Evolutionary conservation across 2,329 filamentous ascomycete species (phyloP).

Genomic region (Leptoxyphium fumago): DNA sequence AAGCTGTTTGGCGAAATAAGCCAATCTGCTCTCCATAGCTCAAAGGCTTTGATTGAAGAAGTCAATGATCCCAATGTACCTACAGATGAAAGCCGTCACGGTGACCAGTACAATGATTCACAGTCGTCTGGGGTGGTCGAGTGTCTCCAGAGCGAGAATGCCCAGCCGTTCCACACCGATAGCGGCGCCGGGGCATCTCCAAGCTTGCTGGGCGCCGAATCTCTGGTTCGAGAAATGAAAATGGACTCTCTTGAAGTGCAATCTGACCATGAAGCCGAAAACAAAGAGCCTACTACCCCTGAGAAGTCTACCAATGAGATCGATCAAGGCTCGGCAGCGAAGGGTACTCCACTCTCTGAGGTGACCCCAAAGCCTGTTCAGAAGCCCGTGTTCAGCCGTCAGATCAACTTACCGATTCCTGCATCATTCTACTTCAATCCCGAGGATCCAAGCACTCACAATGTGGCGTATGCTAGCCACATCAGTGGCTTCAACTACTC

Average conservation of each 20-base stretch:
- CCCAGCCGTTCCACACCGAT: background rate
- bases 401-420: constrained; percentile 29
- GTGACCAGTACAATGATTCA: background rate
- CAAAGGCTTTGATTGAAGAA: constrained; percentile 17
- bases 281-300: constrained; percentile 12
- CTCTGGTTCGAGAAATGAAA: constrained; percentile 32
- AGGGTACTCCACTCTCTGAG: constrained; percentile 3
- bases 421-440: constrained; percentile 32
- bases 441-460: constrained; percentile 29
- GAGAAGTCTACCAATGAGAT: constrained; percentile 1
- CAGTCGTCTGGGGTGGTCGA: background rate
- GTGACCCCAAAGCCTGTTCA: constrained; percentile 14
- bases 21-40: constrained; percentile 38
- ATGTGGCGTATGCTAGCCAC: constrained; percentile 29
- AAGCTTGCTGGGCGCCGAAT: constrained; percentile 34
- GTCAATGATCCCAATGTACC: constrained; percentile 6
- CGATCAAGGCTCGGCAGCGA: background rate
- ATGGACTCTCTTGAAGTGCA: constrained; percentile 28
- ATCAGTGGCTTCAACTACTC: constrained; percentile 24
- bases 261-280: constrained; percentile 13
- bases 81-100: background rate
- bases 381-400: constrained; percentile 22
- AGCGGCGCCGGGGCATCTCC: constrained; percentile 10
- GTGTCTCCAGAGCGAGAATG: background rate
- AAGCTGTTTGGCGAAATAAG: constrained; percentile 49